Evolutionary conservation across 1,284 basidiomycete genomes (phyloP), one percentile per base, ranked within the genome.

Genomic region (Pascua sp.): DNA sequence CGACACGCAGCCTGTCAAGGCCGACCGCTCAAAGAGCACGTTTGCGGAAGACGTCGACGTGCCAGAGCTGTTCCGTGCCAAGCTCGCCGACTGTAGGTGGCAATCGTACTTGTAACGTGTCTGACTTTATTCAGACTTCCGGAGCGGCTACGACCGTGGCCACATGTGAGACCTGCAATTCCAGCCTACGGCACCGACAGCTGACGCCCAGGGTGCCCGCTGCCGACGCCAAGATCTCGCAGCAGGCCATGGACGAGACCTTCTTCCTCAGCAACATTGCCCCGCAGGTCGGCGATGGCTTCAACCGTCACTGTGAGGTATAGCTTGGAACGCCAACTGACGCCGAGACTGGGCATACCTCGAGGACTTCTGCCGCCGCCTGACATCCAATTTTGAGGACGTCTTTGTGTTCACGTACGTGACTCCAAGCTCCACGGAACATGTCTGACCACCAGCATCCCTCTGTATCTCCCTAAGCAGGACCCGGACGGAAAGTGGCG

Each of bases 201-300:
- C 61, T 49, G 42, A 58, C 46, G 12, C 32, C 8, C 57, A 91
- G 90, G 90, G 91, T 92, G 0, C 93, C 95, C 41, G 95, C 95
- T n/a, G 95, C 95, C 39, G 96, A 98, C 75, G 94, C 93, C 9
- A 98, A 96, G 74, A 77, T 80, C 37, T 76, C 70, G 2, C 80
- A 97, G 82, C 81, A 85, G 57, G 96, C 95, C 5, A 98, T 98
- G 95, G 78, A 98, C 74, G 92, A 98, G 79, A 99, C 96, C 0
- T 98, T 99, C 78, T 79, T 90, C 44, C 79, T 99, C 49, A 87
- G 90, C 5, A 99, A 99, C 72, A 98, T 98, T 55, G 94, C 96
- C 1, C 96, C 96, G 41, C 96, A 98, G 82, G 92, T 98, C 11
- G 96, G 96, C 2, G 90, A 86, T 47, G 95, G 95, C 0, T 98